phyloP scores from a whole-genome alignment of 2,329 filamentous ascomycete species.

The Xylaria sp. region DNA sequence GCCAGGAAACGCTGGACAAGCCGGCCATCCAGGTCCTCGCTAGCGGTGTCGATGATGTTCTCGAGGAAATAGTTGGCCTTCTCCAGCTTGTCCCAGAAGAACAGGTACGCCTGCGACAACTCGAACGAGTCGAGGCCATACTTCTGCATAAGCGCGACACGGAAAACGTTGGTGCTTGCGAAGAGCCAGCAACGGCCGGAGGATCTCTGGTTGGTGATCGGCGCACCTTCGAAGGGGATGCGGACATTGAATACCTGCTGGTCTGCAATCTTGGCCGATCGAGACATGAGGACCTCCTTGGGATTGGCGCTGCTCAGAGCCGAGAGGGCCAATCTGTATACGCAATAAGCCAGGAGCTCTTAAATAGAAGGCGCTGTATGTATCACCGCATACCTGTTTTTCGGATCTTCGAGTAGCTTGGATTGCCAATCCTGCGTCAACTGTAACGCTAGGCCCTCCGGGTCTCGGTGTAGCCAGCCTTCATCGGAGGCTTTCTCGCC shows the following conservation, averaged over 20 bases:
- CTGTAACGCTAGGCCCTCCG: constrained; percentile 57
- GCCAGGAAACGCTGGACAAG: constrained; percentile 73
- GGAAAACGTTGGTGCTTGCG: constrained; percentile 88
- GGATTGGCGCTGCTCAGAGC: constrained; percentile 73
- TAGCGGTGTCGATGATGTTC: constrained; percentile 76
- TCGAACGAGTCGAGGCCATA: constrained; percentile 80
- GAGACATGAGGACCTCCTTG: constrained; percentile 68
- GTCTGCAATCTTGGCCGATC: constrained; percentile 67
- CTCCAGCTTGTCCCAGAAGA: constrained; percentile 94
- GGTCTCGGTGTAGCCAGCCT: constrained; percentile 36
- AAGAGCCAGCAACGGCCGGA: constrained; percentile 93
- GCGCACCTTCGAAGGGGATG: constrained; percentile 80
- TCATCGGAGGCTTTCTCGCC: constrained; percentile 46
- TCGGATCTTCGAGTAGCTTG: constrained; percentile 66
- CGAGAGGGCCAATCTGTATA: constrained; percentile 71
- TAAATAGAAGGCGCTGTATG: neutral
- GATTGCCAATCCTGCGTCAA: constrained; percentile 65
- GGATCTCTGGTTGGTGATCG: constrained; percentile 82
- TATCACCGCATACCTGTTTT: constrained; percentile 59
- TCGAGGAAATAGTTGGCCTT: constrained; percentile 91
- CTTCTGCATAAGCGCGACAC: constrained; percentile 84
- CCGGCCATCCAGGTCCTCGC: constrained; percentile 72
- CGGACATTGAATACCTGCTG: constrained; percentile 83
- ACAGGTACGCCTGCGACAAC: constrained; percentile 85
- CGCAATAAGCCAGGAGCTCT: neutral